Evolutionary conservation across 1,139 yeast species (phyloP), one percentile per base, ranked within the genome.

Genomic region (Saccharomyces pastorianus): DNA sequence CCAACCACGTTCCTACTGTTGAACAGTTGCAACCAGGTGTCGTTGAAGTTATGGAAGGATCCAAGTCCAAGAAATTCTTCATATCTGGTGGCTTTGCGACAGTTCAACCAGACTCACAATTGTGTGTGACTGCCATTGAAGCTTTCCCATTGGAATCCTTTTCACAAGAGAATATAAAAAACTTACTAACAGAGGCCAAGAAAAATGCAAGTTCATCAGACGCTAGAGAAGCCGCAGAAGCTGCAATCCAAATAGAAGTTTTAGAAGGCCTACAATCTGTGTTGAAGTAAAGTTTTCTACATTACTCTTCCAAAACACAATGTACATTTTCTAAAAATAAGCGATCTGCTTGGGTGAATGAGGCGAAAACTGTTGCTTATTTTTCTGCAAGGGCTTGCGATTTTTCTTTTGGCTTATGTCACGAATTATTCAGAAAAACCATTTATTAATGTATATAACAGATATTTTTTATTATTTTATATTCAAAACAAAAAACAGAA

Each of bases 1-100:
- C 99, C 68, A 86, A 89, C 79, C 99, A 93, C 82, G 96, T 93
- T 71, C 99, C 99, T 68, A 85, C 88, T 70, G 91, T 93, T 62
- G 98, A 93, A 77, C 96, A 95, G 80, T 84, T 93, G 73, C 84
- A 86, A 72, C 96, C 99, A 66, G 99, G 99, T 74, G 81, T 95
- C 60, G 87, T 93, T 66, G 97, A 91, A 76, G 83, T 93, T 70
- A 84, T 89, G 65, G 90, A 88, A 73, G 95, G 93, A 63, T 67
- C 75, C 83, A 61, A 81, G 82, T 71, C 60, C 9, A 89, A 88
- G 78, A 89, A 86, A 76, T 93, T 79, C 76, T 82, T 81, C 60
- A 93, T 93, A 64, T 84, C 96, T 60, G 99, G 99, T 62, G 99
- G 99, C 61, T 87, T 93, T 68, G 99, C 97, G 61, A 84, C 96